Percentiles rank a stretch among this genome's conserved stretches.
phyloP scores from a whole-genome alignment of 805 yeast species.

The Ogataea sp. region DNA sequence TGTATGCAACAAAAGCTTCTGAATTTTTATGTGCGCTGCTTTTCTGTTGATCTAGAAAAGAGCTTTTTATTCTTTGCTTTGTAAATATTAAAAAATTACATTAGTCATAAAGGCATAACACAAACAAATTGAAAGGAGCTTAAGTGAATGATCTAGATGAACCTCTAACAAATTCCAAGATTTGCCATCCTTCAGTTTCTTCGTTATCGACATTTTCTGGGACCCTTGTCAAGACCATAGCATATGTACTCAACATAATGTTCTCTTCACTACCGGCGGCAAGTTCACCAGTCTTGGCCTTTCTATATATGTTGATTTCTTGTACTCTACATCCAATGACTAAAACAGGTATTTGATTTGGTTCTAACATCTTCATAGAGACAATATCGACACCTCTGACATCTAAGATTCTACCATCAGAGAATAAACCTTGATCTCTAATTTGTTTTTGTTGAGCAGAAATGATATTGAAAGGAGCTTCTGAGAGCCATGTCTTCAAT shows the following conservation, averaged over 20 bases:
- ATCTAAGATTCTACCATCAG: conserved; percentile 88
- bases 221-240: conserved; percentile 88
- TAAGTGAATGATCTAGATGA: conserved; percentile 77
- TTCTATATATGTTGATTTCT: conserved; percentile 84
- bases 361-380: conserved; percentile 80
- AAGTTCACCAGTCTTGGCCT: conserved; percentile 84
- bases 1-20: too few species aligned
- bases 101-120: too few species aligned
- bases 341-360: conserved; percentile 85
- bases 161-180: conserved; percentile 89
- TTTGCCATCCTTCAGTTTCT: conserved; percentile 96
- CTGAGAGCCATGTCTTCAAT: conserved; percentile 87
- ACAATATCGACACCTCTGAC: conserved; percentile 92
- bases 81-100: too few species aligned
- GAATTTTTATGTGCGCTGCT: too few species aligned
- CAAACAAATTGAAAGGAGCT: conserved; percentile 1
- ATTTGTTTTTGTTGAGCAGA: conserved; percentile 88
- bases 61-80: too few species aligned
- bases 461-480: conserved; percentile 94
- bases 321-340: conserved; percentile 96
- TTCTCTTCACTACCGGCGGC: conserved; percentile 96
- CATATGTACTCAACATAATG: conserved; percentile 88
- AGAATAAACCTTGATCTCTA: conserved; percentile 81
- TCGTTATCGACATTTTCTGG: conserved; percentile 87
- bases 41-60: too few species aligned